Evolutionary conservation across 768 basidiomycete genomes (phyloP).

Genomic region (Hericium coralloides): DNA sequence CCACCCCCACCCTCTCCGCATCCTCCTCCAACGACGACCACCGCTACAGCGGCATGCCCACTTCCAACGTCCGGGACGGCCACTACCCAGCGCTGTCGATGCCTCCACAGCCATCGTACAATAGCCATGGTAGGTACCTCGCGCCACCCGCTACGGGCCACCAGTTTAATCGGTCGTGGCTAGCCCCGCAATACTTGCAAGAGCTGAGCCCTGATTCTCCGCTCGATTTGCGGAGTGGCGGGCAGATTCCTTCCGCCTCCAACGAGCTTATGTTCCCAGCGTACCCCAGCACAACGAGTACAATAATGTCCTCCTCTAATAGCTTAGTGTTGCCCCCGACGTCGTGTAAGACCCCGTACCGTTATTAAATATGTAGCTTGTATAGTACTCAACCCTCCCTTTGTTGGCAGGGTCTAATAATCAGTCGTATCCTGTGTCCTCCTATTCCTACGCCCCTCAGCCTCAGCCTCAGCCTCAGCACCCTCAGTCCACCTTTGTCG

Average conservation of each 20-base stretch:
- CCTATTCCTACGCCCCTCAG: conserved; percentile 1
- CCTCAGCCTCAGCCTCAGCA: conserved; percentile 1
- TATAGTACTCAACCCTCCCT: conserved; percentile 59
- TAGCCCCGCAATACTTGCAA: background rate
- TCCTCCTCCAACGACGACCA: conserved; percentile 33
- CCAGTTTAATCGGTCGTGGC: conserved; percentile 1
- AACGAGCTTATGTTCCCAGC: conserved; percentile 12
- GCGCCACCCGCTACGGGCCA: conserved; percentile 14
- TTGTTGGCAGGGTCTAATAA: conserved; percentile 38
- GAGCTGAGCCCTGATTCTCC: background rate
- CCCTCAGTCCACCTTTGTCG: background rate
- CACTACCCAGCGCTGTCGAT: conserved; percentile 18
- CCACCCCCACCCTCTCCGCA: conserved; percentile 40
- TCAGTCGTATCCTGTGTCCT: conserved; percentile 14
- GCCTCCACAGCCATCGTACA: conserved; percentile 15
- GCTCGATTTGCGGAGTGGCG: background rate
- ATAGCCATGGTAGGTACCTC: conserved; percentile 9
- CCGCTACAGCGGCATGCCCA: conserved; percentile 20
- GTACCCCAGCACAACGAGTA: conserved; percentile 21
- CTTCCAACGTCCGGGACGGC: conserved; percentile 24
- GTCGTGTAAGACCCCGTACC: conserved; percentile 69
- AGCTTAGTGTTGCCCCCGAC: conserved; percentile 35
- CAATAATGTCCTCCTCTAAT: conserved; percentile 37
- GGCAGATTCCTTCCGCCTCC: conserved; percentile 4
- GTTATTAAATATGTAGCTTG: conserved; percentile 58